Evolutionary conservation across 1,284 basidiomycete genomes (phyloP), one percentile per base, ranked within the genome.

Genomic region (Ganoderma lucidum): DNA sequence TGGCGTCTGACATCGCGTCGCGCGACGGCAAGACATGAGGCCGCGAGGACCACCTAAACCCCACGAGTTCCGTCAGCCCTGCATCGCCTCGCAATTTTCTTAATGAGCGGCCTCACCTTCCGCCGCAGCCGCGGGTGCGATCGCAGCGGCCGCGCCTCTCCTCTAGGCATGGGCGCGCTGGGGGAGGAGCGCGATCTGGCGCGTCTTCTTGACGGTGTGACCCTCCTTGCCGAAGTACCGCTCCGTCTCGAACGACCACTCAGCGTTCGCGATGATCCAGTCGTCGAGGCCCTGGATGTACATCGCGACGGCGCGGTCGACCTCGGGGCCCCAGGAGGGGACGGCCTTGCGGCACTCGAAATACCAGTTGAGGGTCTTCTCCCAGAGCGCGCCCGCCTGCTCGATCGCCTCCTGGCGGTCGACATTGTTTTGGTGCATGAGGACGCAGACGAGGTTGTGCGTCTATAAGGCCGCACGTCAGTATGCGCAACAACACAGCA

Each of bases 361-460:
- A 67, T 74, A 76, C 65, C 64, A 72, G 41, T 76, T 68, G 30
- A 74, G 68, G 48, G 73, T 75, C 81, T 98, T 96, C 80, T 98
- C 96, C 80, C 95, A 88, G 70, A 97, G 88, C 83, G 98, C 98
- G 55, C 97, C 97, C 39, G 94, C 96, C 62, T 96, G 95, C 83
- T 99, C 98, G 79, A 98, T 96, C 14, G 93, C 91, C 9, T 88
- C 76, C 85, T 99, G 98, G 70, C 91, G 64, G 39, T 71, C 76
- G 65, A 78, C 70, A 75, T 79, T 83, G n/a, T 80, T 70, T 72
- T 84, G 79, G 58, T 80, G 78, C 84, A 85, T 86, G 23, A 83
- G 79, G 23, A 85, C 78, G 4, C 82, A 82, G 39, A 86, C 78
- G 17, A 86, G 76, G 66, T 86, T 87, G 61, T 75, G 75, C 70